phyloP scores from a whole-genome alignment of 129 eudicot genomes.

The Scalesia atractyloides region DNA sequence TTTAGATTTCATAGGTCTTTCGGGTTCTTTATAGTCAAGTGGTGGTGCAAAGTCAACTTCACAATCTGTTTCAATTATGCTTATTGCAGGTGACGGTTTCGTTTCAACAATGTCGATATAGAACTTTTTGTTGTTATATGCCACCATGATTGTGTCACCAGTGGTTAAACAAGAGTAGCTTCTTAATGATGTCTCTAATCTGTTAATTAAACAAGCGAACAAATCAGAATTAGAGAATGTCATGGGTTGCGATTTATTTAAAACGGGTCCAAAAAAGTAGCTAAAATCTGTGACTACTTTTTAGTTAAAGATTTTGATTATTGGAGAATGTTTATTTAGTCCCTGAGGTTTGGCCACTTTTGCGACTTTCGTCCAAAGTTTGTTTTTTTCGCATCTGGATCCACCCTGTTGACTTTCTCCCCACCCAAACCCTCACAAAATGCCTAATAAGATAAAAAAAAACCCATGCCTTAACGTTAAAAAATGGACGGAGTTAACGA shows the following conservation, averaged over 20 bases:
- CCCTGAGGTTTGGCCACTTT: no score
- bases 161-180: constrained; percentile 74
- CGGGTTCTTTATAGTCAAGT: constrained; percentile 78
- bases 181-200: constrained; percentile 71
- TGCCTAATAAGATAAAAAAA: no score
- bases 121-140: constrained; percentile 77
- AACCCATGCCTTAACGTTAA: no score
- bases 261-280: neutral
- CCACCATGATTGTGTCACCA: constrained; percentile 80
- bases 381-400: no score
- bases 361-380: no score
- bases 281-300: neutral
- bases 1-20: constrained; percentile 37
- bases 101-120: constrained; percentile 78
- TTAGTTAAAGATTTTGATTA: neutral
- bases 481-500: no score
- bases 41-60: constrained; percentile 93
- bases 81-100: constrained; percentile 64
- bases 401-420: no score
- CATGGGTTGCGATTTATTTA: neutral
- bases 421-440: no score
- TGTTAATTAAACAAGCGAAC: constrained; percentile 30
- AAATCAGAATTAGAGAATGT: neutral
- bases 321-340: no score
- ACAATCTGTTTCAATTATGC: constrained; percentile 80